These are phyloP conservation scores for Kodamaea neixiangensis DNA, from an alignment of 805 yeast species.

Conservation along the genomic window DNA sequence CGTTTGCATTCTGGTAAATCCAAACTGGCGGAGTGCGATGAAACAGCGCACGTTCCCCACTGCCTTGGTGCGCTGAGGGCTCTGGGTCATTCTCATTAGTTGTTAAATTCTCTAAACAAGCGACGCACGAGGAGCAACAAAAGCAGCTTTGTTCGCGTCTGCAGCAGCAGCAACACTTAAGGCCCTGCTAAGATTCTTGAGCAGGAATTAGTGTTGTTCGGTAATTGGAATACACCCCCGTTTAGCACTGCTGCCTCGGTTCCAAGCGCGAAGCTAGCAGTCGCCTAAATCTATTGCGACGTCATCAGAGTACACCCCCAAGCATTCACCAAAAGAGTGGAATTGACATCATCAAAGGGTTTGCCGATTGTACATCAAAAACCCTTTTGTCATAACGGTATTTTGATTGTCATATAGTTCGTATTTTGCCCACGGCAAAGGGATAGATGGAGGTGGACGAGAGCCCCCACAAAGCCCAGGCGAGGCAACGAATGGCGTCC, in stretches of 20 bases:
- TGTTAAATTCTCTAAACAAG: not conserved
- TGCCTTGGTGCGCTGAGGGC: not conserved
- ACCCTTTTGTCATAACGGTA: constrained; percentile 1
- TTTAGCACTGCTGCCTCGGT: not conserved
- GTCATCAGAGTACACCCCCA: not conserved
- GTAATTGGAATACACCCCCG: not conserved
- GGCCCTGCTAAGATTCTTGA: not conserved
- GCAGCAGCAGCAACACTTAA: not conserved
- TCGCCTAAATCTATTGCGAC: not conserved
- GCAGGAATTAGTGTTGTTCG: not conserved
- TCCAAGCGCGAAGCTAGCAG: not conserved
- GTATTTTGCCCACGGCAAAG: constrained; percentile 3
- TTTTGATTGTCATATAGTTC: not conserved
- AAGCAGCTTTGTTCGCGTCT: not conserved
- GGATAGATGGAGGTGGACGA: not conserved
- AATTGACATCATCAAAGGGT: not conserved
- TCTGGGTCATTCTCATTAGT: not conserved
- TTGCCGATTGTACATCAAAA: not conserved
- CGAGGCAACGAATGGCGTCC: not conserved
- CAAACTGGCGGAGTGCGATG: not conserved
- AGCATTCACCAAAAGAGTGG: not conserved
- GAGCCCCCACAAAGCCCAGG: not conserved
- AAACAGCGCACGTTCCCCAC: not conserved
- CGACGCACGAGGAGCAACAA: not conserved
- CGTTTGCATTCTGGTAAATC: not conserved